Conservation (phyloP, 2,329 filamentous ascomycete species). For the Exophiala mesophila region DNA sequence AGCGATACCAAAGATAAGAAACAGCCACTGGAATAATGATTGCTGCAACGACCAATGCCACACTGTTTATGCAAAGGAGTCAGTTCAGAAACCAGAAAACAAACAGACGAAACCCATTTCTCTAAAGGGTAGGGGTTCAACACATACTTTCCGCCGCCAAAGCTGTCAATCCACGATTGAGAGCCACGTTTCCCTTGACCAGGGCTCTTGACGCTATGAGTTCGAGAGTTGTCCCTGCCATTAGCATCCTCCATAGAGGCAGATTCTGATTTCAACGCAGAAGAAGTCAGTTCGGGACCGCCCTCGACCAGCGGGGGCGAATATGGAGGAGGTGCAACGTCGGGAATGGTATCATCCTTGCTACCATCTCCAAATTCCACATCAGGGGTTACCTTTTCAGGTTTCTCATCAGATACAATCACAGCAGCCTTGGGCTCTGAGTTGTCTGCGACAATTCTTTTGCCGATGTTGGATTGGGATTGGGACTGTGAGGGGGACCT, state of each 20-base stretch:
- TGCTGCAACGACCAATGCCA: constrained; percentile 11
- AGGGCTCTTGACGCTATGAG: background rate
- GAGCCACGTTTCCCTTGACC: constrained; percentile 3
- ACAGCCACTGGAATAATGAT: constrained; percentile 16
- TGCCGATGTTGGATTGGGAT: background rate
- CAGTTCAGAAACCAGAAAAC: background rate
- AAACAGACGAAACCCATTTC: too few species aligned
- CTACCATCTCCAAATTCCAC: background rate
- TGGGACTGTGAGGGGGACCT: background rate
- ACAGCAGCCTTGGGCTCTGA: background rate
- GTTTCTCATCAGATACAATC: background rate
- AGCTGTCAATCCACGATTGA: constrained; percentile 6
- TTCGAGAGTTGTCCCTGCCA: background rate
- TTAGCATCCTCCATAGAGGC: constrained; percentile 2
- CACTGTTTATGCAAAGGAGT: constrained; percentile 2
- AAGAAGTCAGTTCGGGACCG: constrained; percentile 1
- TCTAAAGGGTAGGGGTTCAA: too few species aligned
- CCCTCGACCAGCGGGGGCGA: constrained; percentile 6
- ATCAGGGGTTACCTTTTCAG: background rate
- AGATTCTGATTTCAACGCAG: constrained; percentile 3
- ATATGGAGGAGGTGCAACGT: constrained; percentile 21
- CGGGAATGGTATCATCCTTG: constrained; percentile 17
- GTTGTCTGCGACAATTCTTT: background rate
- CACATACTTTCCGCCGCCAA: constrained; percentile 10
- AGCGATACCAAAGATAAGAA: constrained; percentile 15